These are phyloP conservation scores for Apiospora pterosperma DNA, from an alignment of 2,329 filamentous ascomycete species.

Conservation along the genomic window DNA sequence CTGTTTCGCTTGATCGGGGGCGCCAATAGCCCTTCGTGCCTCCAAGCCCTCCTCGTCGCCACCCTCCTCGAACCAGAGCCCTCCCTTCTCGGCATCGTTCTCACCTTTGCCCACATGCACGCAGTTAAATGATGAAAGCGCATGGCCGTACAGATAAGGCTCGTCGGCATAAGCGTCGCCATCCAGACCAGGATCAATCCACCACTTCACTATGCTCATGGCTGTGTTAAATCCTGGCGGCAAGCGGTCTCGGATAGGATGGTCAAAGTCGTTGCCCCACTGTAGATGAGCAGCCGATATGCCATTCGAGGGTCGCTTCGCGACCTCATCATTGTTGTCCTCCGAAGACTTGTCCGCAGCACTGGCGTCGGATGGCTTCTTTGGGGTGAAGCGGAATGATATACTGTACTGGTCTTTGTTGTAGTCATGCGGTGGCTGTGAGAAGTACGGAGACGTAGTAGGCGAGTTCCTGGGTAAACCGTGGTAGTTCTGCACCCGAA, in stretches of 20 bases:
- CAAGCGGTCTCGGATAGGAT: constrained; percentile 79
- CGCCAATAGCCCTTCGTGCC: constrained; percentile 41
- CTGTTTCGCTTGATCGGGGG: constrained; percentile 49
- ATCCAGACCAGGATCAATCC: constrained; percentile 85
- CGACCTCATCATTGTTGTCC: constrained; percentile 8
- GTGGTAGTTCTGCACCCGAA: constrained; percentile 65
- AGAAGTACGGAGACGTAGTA: constrained; percentile 73
- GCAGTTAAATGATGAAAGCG: constrained; percentile 75
- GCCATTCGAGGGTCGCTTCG: constrained; percentile 29
- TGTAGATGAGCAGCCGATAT: constrained; percentile 73
- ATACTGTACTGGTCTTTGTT: constrained; percentile 82
- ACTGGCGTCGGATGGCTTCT: constrained; percentile 30
- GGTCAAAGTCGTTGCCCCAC: constrained; percentile 94
- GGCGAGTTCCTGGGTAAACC: constrained; percentile 74
- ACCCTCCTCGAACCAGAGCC: constrained; percentile 62
- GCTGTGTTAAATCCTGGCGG: constrained; percentile 85
- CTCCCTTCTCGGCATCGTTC: constrained; percentile 45
- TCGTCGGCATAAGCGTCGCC: constrained; percentile 85
- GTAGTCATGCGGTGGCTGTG: constrained; percentile 60
- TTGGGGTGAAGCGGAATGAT: constrained; percentile 73
- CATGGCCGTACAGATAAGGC: constrained; percentile 82
- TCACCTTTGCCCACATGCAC: constrained; percentile 60
- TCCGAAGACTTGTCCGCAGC: constrained; percentile 1
- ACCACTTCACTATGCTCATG: constrained; percentile 82
- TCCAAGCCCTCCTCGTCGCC: constrained; percentile 54